Evolutionary conservation across 2,329 filamentous ascomycete genomes (phyloP), one percentile per base, ranked within the genome.

Genomic region (Cladosporium sphaerospermum): DNA sequence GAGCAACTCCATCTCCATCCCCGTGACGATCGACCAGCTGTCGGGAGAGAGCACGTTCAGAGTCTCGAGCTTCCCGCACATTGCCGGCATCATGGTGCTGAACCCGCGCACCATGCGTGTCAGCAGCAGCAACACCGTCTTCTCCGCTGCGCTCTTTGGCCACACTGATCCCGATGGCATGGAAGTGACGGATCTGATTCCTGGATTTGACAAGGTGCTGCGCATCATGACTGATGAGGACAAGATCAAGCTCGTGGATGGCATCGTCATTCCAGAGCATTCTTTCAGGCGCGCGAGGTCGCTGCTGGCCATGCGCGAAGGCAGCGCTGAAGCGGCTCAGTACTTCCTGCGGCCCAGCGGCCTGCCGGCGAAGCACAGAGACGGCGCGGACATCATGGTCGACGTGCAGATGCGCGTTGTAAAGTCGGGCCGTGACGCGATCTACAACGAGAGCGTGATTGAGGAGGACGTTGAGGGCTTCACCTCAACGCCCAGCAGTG

Each of bases 371-470:
- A 85, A 82, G 63, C 93, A 99, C 68, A 84, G 91, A 37, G 93
- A 99, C 67, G 92, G 93, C 3, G 86, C 88, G 0, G 88, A 93
- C 57, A 85, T 99, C 58, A 92, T 89, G 70, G 88, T 99, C 34
- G 93, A 99, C 67, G 84, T 96, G 31, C 93, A 99, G 71, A 89
- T 99, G 86, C 84, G 93, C 33, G 90, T 99, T 19, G 91, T 97
- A 13, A 89, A 92, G 72, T 96, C 88, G 67, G 90, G 92, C 62
- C 85, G 84, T 60, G 76, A 75, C 53, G 71, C 76, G 3, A 77
- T 78, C 51, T 75, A 82, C 56, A 78, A 80, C 50, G 79, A 85
- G 53, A 76, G 85, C 58, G 80, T 83, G 2, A 80, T 85, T n/a
- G 75, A 81, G 50, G 84, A 89, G 66, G 80, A 75, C 50, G 78